Evolutionary conservation across 2,329 filamentous ascomycete species (phyloP).

Genomic region (Monosporascus sp.): DNA sequence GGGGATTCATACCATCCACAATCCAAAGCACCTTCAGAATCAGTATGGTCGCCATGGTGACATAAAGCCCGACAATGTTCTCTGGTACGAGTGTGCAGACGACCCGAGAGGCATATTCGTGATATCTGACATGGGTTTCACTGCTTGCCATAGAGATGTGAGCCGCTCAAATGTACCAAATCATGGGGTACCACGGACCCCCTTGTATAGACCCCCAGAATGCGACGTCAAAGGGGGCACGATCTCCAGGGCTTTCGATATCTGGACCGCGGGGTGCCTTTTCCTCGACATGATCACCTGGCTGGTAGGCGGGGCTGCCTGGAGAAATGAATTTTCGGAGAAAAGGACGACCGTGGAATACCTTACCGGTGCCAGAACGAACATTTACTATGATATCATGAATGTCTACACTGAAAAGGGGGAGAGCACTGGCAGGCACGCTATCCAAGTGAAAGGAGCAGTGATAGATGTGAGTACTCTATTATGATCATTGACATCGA

Average conservation of each 20-base stretch:
- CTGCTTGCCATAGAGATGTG: constrained; percentile 3
- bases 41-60: constrained; percentile 22
- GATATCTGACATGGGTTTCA: constrained; percentile 9
- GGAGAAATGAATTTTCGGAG: not conserved
- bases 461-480: too few relatives aligned
- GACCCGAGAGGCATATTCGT: constrained; percentile 1
- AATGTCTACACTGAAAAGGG: too few relatives aligned
- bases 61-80: constrained; percentile 15
- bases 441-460: too few relatives aligned
- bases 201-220: constrained; percentile 7
- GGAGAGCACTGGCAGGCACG: too few relatives aligned
- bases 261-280: constrained; percentile 11
- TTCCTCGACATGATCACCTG: constrained; percentile 10
- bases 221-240: constrained; percentile 2
- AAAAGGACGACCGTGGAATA: not conserved
- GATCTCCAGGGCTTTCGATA: constrained; percentile 6
- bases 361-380: too few relatives aligned
- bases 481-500: too few relatives aligned
- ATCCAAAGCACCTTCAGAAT: constrained; percentile 2
- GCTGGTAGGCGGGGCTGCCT: constrained; percentile 3
- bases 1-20: constrained; percentile 11
- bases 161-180: constrained; percentile 7
- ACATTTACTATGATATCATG: too few relatives aligned
- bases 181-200: not conserved
- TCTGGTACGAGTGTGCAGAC: constrained; percentile 3